These are phyloP conservation scores for Whalleya microplaca DNA, from an alignment of 2,329 filamentous ascomycete species.

Conservation along the genomic window DNA sequence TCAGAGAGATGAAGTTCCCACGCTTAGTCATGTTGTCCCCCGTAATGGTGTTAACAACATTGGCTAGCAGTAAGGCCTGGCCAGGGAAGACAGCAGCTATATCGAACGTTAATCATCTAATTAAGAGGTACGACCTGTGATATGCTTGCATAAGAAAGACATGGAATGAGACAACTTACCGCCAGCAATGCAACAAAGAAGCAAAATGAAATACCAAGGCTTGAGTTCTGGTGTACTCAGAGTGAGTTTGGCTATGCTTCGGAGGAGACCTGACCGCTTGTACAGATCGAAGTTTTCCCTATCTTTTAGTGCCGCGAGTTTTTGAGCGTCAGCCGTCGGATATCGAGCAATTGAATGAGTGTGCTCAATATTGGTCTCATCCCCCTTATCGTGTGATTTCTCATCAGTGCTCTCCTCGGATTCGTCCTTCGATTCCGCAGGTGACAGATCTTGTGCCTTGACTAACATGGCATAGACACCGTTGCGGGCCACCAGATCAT, in stretches of 20 bases:
- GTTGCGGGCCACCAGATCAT: constrained; percentile 1
- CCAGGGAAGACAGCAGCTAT: constrained; percentile 48
- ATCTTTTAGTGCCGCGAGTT: background rate
- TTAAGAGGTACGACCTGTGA: background rate
- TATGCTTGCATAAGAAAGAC: background rate
- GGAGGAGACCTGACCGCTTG: background rate
- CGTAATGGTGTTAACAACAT: constrained; percentile 45
- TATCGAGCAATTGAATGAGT: background rate
- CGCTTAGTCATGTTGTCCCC: constrained; percentile 23
- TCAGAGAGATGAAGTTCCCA: constrained; percentile 48
- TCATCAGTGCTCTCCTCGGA: background rate
- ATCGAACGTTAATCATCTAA: background rate
- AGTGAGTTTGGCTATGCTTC: background rate
- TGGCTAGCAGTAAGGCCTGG: constrained; percentile 49
- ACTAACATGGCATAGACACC: background rate
- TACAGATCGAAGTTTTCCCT: background rate
- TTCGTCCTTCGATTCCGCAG: background rate
- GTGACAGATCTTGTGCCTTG: constrained; percentile 1
- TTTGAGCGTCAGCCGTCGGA: background rate
- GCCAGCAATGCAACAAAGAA: background rate
- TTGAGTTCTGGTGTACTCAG: background rate
- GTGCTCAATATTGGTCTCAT: background rate
- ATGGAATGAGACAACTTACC: background rate
- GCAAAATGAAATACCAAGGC: background rate
- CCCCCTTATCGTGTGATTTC: background rate